Evolutionary conservation across 2,329 filamentous ascomycete species (phyloP).

Genomic region (Botrytis elliptica): DNA sequence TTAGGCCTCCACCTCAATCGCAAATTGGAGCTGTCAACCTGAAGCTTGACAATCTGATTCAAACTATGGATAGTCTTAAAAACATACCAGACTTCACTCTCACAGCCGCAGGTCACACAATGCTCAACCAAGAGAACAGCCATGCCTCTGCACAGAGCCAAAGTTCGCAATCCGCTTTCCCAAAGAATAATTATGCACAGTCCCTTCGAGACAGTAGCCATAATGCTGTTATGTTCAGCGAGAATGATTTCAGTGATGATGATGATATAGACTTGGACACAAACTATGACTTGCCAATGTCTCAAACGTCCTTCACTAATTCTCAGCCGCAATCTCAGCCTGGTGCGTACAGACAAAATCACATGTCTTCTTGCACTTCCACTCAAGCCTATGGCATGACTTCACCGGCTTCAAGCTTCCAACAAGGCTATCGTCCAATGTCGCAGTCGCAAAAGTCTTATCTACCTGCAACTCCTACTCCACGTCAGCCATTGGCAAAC

Average conservation of each 20-base stretch:
- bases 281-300: background rate
- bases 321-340: background rate
- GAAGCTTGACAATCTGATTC: background rate
- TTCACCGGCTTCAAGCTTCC: background rate
- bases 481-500: background rate
- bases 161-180: background rate
- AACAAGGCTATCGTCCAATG: background rate
- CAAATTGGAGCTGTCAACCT: background rate
- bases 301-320: background rate
- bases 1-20: background rate
- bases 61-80: background rate
- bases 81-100: background rate
- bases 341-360: background rate
- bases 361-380: background rate
- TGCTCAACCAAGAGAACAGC: background rate
- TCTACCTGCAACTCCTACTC: background rate
- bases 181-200: background rate
- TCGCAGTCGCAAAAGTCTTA: background rate
- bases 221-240: background rate
- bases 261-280: constrained; percentile 1
- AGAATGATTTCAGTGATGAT: constrained; percentile 11
- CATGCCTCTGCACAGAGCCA: background rate
- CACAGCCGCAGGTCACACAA: background rate
- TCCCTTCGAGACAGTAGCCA: background rate
- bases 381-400: background rate